Base-by-base conservation (phyloP, 2,329 filamentous ascomycete species). In the Cladosporium sp. region DNA sequence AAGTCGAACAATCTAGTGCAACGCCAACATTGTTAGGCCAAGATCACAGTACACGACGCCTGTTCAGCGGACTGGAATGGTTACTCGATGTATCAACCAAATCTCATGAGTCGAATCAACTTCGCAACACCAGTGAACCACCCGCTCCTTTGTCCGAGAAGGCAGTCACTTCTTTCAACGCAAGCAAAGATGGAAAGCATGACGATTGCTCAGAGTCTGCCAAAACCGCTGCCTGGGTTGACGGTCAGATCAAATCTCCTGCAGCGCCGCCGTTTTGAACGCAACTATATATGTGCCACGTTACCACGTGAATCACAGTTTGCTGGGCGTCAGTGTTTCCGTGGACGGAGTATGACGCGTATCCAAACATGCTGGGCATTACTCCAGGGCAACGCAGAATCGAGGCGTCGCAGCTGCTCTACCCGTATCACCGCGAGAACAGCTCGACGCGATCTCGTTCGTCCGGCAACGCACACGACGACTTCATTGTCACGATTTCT, bases 181-280 rank as follows among this genome's bases (percentile, higher is more conserved):
- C 40, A 1, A 27, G 12, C 18, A 22, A 36, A 7, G 30, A 35
- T 11, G n/a, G 9, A 7, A 11, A 45, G 9, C 15, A 18, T 22
- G 19, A 33, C 13, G 6, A 20, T 7, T 35, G n/a, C 25, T 18
- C 32, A 18, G 32, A 45, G 19, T 18, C 42, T 36, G 19, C 30
- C 15, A n/a, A 45, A 25, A 45, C 42, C 7, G 42, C 42, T 3
- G 42, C 42, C 9, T 45, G 42, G 42, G 35, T 45, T 7, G 42
- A 35, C 18, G 30, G 42, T 9, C 42, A 45, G n/a, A 36, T 29
- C 13, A 36, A 45, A 6, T 22, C 11, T 6, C 42, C 30, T 13
- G 42, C 42, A 12, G 30, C 42, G 20, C 42, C 42, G 42, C 42
- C 42, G n/a, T 45, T 36, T 19, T 45, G 42, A 45, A 18, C 12